Evolutionary conservation across 2,329 filamentous ascomycete species (phyloP), one percentile per base, ranked within the genome.

Genomic region (Leptodontidium sp.): DNA sequence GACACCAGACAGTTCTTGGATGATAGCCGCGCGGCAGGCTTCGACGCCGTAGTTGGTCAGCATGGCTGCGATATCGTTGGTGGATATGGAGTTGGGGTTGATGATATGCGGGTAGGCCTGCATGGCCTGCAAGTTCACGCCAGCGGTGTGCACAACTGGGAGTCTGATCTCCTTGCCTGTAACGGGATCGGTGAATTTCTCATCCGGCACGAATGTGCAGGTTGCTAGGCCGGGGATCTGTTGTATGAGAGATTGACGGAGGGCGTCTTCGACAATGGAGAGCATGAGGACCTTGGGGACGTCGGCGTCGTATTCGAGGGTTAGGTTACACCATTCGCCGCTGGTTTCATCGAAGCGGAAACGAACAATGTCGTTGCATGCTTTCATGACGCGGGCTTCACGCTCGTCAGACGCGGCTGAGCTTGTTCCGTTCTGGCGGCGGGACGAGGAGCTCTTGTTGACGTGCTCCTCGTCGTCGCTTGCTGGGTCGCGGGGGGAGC

Each of bases 241-340:
- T 79, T 97, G 95, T 72, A 99, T 91, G 65, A 97, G 89, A 0
- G 94, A 90, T 76, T 89, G 89, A 72, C 88, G 88, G 65, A 93
- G 89, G 14, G 93, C 93, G 17, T 90, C 87, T 80, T 98, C 94
- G 65, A 98, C 92, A 68, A 98, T 85, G 76, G 92, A 93, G 68
- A 98, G 89, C 87, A 99, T 96, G 69, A 99, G 88, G 59, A 99
- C 86, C 83, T 99, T 99, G 72, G 95, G 92, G 15, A 91, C 91
- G 53, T 87, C 84, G 52, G 91, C 88, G 71, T 93, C 89, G 78
- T 97, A 98, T 80, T 91, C 93, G 69, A 98, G 87, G 17, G 91
- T 92, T 76, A 98, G 88, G 72, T 91, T 87, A 80, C 93, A 97
- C 84, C 89, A 92, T 50, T 86, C 86, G 72, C 93, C 94, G 21